Conservation (phyloP, 2,329 filamentous ascomycete species). For the Penicillium sp. region DNA sequence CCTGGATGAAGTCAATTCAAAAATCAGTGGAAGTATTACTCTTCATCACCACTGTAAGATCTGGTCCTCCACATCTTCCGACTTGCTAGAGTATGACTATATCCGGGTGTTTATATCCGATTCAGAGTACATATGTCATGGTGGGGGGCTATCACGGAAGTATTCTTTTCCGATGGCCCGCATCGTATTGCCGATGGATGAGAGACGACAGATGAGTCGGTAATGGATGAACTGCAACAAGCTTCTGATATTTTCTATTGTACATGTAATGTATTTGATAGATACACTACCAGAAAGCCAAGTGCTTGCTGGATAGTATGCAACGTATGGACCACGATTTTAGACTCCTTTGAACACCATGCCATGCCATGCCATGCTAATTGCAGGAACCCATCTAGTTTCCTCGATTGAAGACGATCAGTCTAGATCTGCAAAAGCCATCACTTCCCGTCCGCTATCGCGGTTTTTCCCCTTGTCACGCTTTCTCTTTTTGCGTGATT, state of each 20-base stretch:
- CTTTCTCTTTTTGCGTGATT: constrained; percentile 48
- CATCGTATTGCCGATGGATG: background rate
- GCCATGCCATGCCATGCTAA: constrained; percentile 10
- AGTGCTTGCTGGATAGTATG: background rate
- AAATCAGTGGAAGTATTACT: background rate
- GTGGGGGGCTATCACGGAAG: background rate
- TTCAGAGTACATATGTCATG: too few relatives aligned
- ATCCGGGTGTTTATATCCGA: background rate
- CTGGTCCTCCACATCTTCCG: background rate
- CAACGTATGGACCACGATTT: background rate
- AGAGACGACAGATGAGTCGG: too few relatives aligned
- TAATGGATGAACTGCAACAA: too few relatives aligned
- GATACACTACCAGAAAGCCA: background rate
- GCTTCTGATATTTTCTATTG: background rate
- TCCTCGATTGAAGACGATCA: constrained; percentile 20
- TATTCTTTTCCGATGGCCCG: background rate
- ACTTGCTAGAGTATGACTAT: background rate
- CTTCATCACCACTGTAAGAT: background rate
- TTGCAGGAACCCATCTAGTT: background rate
- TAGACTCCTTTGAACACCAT: constrained; percentile 2
- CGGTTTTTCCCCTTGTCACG: constrained; percentile 42
- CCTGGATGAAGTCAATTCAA: background rate
- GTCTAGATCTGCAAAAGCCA: constrained; percentile 42
- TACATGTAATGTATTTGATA: background rate
- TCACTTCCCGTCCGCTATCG: constrained; percentile 35